These are phyloP conservation scores for Dryas drummondii DNA, from an alignment of 306 rosid species.

Conservation along the genomic window DNA sequence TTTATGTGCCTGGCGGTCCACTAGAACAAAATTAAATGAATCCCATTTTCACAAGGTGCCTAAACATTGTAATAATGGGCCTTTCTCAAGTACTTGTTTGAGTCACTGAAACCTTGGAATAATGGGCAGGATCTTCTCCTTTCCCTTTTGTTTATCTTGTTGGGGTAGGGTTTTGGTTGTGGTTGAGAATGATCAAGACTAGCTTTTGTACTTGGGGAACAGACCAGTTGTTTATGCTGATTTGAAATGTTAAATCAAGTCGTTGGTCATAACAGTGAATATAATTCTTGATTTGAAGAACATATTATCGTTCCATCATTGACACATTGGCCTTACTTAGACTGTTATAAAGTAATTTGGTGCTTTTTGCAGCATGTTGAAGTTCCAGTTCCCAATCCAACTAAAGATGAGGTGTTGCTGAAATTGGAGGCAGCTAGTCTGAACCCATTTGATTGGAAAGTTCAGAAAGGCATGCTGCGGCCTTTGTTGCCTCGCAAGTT, in stretches of 20 bases:
- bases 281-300: neutral
- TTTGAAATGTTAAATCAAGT: neutral
- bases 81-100: neutral
- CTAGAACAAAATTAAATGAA: neutral
- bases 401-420: slow-evolving; percentile 58
- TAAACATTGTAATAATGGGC: neutral
- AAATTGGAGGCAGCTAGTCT: slow-evolving; percentile 76
- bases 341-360: neutral
- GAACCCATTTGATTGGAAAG: slow-evolving; percentile 86
- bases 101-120: neutral
- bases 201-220: neutral
- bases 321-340: no score
- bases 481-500: slow-evolving; percentile 69
- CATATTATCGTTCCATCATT: neutral
- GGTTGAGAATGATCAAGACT: neutral
- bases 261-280: neutral
- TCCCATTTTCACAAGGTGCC: neutral
- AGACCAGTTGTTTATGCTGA: no score
- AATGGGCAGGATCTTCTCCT: neutral
- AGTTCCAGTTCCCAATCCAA: slow-evolving; percentile 56
- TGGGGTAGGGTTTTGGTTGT: neutral
- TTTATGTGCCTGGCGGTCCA: neutral
- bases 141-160: neutral
- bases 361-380: slow-evolving; percentile 47
- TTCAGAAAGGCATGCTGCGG: slow-evolving; percentile 69